Conservation (phyloP, 208 protist genomes). For the Phytomonas sp. region DNA sequence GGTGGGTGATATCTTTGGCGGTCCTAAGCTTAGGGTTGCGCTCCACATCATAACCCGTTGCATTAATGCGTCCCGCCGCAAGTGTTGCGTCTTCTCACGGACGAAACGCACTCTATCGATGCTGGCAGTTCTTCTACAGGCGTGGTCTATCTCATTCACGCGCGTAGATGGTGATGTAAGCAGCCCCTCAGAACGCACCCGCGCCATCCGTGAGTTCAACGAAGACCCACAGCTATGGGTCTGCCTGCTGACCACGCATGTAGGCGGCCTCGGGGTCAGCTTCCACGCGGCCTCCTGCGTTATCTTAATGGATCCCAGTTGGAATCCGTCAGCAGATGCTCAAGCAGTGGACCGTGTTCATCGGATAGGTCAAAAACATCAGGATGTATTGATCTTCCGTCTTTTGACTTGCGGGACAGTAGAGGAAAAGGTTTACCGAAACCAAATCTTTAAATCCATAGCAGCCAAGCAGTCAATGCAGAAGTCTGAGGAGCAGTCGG, state of each 20-base stretch:
- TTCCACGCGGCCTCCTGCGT: constrained; percentile 93
- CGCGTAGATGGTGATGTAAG: constrained; percentile 64
- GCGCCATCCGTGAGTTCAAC: constrained; percentile 85
- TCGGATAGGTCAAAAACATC: constrained; percentile 95
- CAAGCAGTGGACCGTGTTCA: constrained; percentile 96
- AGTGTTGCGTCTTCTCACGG: constrained; percentile 70
- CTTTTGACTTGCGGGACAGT: constrained; percentile 94
- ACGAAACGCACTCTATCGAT: constrained; percentile 64
- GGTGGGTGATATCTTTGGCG: constrained; percentile 49
- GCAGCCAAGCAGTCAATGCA: constrained; percentile 50
- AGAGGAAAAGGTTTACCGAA: constrained; percentile 98
- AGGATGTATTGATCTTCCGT: constrained; percentile 92
- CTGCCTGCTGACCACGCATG: constrained; percentile 95
- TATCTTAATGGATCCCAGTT: constrained; percentile 95
- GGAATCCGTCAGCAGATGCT: constrained; percentile 94
- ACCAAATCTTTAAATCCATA: constrained; percentile 94
- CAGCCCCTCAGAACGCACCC: constrained; percentile 26
- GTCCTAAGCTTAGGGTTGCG: constrained; percentile 52
- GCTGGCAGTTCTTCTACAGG: constrained; percentile 29
- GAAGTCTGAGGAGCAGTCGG: constrained; percentile 1
- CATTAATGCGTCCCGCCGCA: constrained; percentile 29
- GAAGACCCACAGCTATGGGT: constrained; percentile 36
- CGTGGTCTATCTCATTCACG: constrained; percentile 28
- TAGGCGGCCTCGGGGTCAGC: constrained; percentile 97
- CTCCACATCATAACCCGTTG: constrained; percentile 36